phyloP scores from a whole-genome alignment of 441 rosid genomes.

The Hypseocharis bilobata region DNA sequence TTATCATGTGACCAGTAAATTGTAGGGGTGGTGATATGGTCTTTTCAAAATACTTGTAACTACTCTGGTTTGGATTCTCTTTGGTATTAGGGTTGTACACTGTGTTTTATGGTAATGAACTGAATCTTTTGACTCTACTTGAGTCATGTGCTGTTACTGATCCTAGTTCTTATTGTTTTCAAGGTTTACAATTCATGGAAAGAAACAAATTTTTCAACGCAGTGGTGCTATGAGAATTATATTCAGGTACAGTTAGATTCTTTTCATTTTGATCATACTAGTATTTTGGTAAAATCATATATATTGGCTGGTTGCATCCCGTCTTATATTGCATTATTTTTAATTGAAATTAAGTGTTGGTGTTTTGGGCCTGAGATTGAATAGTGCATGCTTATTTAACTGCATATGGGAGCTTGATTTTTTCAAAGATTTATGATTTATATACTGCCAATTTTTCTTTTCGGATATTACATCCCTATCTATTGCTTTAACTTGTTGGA shows the following conservation, averaged over 20 bases:
- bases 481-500: background rate
- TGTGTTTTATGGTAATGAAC: background rate
- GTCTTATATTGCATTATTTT: background rate
- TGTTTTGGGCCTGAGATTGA: background rate
- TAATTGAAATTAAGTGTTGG: background rate
- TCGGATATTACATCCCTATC: background rate
- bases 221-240: conserved; percentile 97
- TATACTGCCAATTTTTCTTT: background rate
- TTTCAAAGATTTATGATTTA: background rate
- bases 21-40: background rate
- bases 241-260: conserved; percentile 54
- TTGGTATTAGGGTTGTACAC: background rate
- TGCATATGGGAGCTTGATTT: background rate
- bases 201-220: conserved; percentile 89
- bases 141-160: background rate
- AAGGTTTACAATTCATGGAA: conserved; percentile 91
- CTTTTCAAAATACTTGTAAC: background rate
- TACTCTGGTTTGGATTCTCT: background rate
- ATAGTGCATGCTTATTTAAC: background rate
- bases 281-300: background rate
- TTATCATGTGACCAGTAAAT: background rate
- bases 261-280: background rate
- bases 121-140: background rate
- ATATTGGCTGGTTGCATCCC: background rate
- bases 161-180: conserved; percentile 16